Conservation (phyloP, 176 grass and related monocot species). For the Dactylis glomerata region DNA sequence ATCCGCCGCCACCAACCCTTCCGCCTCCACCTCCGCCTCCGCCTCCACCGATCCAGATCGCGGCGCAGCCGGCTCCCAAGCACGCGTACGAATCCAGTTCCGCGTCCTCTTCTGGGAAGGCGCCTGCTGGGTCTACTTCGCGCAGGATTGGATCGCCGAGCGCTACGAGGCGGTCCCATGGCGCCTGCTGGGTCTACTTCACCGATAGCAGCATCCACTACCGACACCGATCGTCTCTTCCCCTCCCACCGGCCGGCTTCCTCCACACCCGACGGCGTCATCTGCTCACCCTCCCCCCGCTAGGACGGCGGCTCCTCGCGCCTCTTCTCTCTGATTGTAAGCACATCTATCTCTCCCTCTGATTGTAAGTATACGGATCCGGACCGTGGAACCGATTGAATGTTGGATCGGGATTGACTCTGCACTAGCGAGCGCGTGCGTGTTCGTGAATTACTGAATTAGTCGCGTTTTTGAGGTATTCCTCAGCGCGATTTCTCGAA, state of each 20-base stretch:
- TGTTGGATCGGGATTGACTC: not conserved
- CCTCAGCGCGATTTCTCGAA: not conserved
- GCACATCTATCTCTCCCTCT: not conserved
- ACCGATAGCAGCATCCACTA: too few relatives aligned
- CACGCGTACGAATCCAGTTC: too few relatives aligned
- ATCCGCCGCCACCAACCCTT: too few relatives aligned
- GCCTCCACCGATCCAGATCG: too few relatives aligned
- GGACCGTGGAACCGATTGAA: not conserved
- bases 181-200: too few relatives aligned
- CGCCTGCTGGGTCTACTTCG: too few relatives aligned
- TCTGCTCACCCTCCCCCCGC: not conserved
- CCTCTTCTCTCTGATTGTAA: conserved; percentile 1
- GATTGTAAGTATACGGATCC: not conserved
- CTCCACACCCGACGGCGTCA: not conserved
- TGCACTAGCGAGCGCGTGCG: not conserved
- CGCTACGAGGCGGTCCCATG: too few relatives aligned
- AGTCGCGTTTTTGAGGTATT: not conserved
- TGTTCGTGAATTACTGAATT: not conserved
- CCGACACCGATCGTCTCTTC: not conserved
- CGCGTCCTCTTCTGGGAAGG: too few relatives aligned
- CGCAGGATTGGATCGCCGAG: too few relatives aligned
- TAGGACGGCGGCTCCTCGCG: not conserved
- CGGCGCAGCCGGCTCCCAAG: too few relatives aligned
- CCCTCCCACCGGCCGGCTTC: not conserved
- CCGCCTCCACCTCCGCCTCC: too few relatives aligned